phyloP scores from a whole-genome alignment of 345 rosid genomes.

The Viola odorata region DNA sequence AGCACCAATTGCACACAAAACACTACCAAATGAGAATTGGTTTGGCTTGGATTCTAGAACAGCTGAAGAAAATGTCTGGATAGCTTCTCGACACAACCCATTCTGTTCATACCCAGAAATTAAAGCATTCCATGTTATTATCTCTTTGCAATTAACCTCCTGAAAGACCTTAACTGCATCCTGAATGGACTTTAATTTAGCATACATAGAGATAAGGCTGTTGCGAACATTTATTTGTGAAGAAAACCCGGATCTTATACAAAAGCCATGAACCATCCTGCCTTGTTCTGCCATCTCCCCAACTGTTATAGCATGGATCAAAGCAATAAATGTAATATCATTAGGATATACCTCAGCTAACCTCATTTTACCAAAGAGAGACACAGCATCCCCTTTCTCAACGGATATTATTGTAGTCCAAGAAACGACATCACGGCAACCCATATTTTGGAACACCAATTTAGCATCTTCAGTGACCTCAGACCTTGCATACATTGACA shows the following conservation, averaged over 20 bases:
- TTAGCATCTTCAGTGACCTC: conserved; percentile 49
- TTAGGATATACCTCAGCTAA: conserved; percentile 65
- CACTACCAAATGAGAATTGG: conserved; percentile 76
- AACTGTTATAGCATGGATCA: conserved; percentile 49
- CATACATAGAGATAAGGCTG: conserved; percentile 83
- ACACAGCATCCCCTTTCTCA: conserved; percentile 44
- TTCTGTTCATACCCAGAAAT: conserved; percentile 78
- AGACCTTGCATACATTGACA: conserved; percentile 67
- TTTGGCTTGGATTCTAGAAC: conserved; percentile 47
- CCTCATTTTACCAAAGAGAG: conserved; percentile 61
- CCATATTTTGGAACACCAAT: conserved; percentile 49
- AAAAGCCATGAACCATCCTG: conserved; percentile 52
- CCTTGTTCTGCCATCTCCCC: conserved; percentile 48
- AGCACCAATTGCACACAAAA: conserved; percentile 68
- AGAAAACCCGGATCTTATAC: conserved; percentile 45
- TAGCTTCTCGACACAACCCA: conserved; percentile 50
- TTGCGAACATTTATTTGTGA: conserved; percentile 52
- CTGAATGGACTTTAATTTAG: conserved; percentile 53
- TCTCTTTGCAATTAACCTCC: conserved; percentile 47
- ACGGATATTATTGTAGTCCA: conserved; percentile 84
- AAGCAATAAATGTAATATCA: conserved; percentile 64
- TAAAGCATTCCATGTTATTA: conserved; percentile 77
- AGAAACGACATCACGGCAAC: conserved; percentile 62
- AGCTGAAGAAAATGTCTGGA: conserved; percentile 39
- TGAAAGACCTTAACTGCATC: conserved; percentile 53